Percentiles rank a stretch among this genome's conserved stretches.
Conservation (phyloP, 148 eudicot species). For the Cornus controversa region DNA sequence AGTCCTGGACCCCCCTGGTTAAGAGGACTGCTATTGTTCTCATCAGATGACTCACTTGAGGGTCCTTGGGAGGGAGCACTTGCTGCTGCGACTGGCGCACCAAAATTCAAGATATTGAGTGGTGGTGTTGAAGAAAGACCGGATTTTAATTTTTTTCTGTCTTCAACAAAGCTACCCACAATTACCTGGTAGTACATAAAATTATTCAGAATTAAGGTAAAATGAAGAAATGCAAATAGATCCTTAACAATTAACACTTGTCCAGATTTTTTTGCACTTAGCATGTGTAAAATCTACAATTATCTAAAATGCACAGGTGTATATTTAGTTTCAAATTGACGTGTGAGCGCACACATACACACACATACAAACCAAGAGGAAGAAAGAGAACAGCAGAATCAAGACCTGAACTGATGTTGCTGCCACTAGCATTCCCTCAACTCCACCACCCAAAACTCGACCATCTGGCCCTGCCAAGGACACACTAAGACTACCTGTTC, state of each 20-base stretch:
- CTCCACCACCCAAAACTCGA: constrained; percentile 81
- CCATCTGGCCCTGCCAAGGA: constrained; percentile 89
- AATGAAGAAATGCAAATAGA: neutral
- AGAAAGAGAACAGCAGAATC: neutral
- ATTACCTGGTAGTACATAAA: neutral
- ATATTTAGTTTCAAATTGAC: neutral
- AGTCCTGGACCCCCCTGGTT: neutral
- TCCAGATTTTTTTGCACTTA: no score
- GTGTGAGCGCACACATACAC: neutral
- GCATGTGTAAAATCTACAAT: no score
- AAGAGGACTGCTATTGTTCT: neutral
- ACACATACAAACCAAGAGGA: neutral
- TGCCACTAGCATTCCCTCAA: constrained; percentile 71
- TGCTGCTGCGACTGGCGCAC: neutral
- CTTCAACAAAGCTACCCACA: neutral
- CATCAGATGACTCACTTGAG: neutral
- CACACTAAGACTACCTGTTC: constrained; percentile 69
- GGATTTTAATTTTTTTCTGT: neutral
- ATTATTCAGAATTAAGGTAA: neutral
- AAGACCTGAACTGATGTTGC: constrained; percentile 84
- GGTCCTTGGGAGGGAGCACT: neutral
- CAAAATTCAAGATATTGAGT: neutral
- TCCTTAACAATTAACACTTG: neutral
- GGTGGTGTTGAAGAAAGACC: neutral
- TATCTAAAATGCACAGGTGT: neutral